Evolutionary conservation across 345 rosid species (phyloP).

Genomic region (Excoecaria cochinchinensis): DNA sequence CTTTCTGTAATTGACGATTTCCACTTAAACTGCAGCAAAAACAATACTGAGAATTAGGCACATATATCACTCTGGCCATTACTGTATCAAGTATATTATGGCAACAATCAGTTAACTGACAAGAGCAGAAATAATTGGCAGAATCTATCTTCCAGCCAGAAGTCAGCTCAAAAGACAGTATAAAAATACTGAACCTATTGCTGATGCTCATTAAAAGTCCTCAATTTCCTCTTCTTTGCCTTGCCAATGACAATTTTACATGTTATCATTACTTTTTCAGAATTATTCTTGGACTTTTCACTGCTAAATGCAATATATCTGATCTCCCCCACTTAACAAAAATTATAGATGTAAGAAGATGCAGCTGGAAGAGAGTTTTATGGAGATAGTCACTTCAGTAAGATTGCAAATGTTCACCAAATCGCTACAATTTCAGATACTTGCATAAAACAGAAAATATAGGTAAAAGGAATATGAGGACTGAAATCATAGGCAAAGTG

Average conservation of each 20-base stretch:
- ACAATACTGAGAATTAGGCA: no score
- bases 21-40: background rate
- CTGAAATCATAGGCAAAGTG: background rate
- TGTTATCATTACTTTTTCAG: background rate
- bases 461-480: background rate
- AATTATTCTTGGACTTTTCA: background rate
- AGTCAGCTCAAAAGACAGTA: background rate
- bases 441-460: background rate
- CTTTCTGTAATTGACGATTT: background rate
- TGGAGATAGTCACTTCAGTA: background rate
- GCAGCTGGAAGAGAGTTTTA: background rate
- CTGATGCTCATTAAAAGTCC: background rate
- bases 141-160: background rate
- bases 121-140: background rate
- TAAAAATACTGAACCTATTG: background rate
- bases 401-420: background rate
- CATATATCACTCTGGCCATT: background rate
- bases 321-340: background rate
- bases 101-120: background rate
- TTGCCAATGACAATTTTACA: background rate
- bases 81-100: background rate
- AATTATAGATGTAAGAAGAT: background rate
- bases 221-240: background rate
- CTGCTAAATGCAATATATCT: no score
- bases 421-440: background rate